Evolutionary conservation across 2,329 filamentous ascomycete species (phyloP).

Genomic region (Plectosphaerella sp.): DNA sequence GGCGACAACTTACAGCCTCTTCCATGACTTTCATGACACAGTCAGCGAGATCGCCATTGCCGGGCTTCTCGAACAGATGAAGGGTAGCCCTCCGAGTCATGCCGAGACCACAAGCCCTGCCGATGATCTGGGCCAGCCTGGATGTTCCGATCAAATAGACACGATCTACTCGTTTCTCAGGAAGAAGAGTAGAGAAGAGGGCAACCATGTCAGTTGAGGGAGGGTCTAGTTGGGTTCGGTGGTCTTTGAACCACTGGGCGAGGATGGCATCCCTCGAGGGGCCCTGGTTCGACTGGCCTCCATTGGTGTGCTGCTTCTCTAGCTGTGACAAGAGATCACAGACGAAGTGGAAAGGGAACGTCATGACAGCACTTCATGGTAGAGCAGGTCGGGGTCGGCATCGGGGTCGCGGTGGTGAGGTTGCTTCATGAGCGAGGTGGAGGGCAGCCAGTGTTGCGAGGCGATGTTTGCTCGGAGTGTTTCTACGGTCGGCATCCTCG

Average conservation of each 20-base stretch:
- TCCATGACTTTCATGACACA: conserved; percentile 64
- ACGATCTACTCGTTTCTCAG: conserved; percentile 70
- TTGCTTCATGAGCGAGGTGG: too few relatives aligned
- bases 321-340: conserved; percentile 71
- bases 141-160: conserved; percentile 67
- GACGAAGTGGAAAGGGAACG: conserved; percentile 63
- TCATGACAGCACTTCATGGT: conserved; percentile 37
- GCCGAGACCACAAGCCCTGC: conserved; percentile 59
- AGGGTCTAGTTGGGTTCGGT: conserved; percentile 55
- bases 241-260: conserved; percentile 62
- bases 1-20: conserved; percentile 44
- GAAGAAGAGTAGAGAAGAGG: conserved; percentile 71
- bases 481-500: too few relatives aligned
- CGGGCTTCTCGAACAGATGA: conserved; percentile 54
- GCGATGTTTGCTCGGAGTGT: too few relatives aligned
- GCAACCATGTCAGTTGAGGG: conserved; percentile 55
- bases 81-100: conserved; percentile 57
- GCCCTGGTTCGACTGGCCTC: conserved; percentile 18
- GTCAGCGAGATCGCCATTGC: conserved; percentile 63
- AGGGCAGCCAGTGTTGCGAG: too few relatives aligned
- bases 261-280: conserved; percentile 33
- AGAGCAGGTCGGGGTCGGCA: neutral
- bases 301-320: conserved; percentile 37
- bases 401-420: neutral
- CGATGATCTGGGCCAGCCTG: conserved; percentile 63